Conservation (phyloP, 768 basidiomycete genomes). For the Lactarius sanguifluus region DNA sequence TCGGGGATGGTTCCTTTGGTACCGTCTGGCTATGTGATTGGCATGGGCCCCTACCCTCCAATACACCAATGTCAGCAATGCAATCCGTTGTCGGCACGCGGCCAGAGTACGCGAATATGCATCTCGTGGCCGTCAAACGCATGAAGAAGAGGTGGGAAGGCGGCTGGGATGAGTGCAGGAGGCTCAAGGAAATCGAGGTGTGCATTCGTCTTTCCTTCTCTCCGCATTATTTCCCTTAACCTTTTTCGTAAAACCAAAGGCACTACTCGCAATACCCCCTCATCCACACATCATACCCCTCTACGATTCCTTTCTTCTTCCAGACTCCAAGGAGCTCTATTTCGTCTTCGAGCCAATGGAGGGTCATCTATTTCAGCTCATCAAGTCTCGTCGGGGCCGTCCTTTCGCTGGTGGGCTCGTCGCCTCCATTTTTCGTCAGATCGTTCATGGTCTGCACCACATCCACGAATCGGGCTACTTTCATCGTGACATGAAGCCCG, state of each 20-base stretch:
- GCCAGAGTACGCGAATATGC: constrained; percentile 92
- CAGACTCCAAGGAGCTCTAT: constrained; percentile 92
- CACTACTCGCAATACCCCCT: constrained; percentile 88
- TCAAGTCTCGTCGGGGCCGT: constrained; percentile 93
- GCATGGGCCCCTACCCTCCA: constrained; percentile 92
- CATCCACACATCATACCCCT: constrained; percentile 98
- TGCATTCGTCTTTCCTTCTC: constrained; percentile 35
- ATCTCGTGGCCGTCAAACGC: constrained; percentile 93
- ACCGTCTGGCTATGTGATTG: constrained; percentile 99
- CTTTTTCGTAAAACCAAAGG: constrained; percentile 48
- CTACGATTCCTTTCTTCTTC: constrained; percentile 99
- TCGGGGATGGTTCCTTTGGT: constrained; percentile 98
- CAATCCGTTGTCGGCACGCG: constrained; percentile 90
- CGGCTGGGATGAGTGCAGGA: constrained; percentile 96
- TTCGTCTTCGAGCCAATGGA: constrained; percentile 99
- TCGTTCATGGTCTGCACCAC: constrained; percentile 86
- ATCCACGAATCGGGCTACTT: constrained; percentile 94
- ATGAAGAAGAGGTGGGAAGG: constrained; percentile 99
- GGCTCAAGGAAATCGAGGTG: constrained; percentile 93
- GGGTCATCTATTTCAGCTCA: constrained; percentile 98
- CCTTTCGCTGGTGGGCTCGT: constrained; percentile 96
- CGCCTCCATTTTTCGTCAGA: constrained; percentile 91
- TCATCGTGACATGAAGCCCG: constrained; percentile 99
- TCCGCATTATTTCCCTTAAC: constrained; percentile 25
- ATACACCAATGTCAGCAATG: constrained; percentile 91